These are phyloP conservation scores for Caloboletus firmus DNA, from an alignment of 1,284 basidiomycete species.

Conservation along the genomic window DNA sequence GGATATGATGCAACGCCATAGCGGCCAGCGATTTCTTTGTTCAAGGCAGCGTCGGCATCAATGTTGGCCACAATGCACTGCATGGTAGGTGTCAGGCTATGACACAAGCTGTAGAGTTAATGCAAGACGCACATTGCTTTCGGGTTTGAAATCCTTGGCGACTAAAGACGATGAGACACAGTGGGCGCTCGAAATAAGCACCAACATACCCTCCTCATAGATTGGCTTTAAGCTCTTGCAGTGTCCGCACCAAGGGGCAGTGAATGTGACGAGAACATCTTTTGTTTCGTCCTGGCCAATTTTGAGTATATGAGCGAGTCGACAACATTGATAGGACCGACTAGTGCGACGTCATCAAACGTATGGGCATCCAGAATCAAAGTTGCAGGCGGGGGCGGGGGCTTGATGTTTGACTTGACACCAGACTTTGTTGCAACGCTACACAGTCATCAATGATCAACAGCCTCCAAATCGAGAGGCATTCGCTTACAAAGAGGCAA, in stretches of 20 bases:
- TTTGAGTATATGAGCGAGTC: constrained; percentile 3
- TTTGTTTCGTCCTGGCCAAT: constrained; percentile 63
- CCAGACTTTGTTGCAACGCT: constrained; percentile 78
- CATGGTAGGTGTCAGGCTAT: constrained; percentile 7
- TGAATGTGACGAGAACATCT: constrained; percentile 90
- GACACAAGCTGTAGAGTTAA: background rate
- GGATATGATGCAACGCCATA: constrained; percentile 82
- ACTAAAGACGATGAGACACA: constrained; percentile 42
- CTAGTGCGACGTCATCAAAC: constrained; percentile 77
- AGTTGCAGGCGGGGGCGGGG: constrained; percentile 76
- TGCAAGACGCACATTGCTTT: constrained; percentile 59
- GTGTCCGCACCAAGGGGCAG: constrained; percentile 87
- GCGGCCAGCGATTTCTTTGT: constrained; percentile 71
- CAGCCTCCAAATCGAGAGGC: background rate
- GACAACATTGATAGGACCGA: constrained; percentile 34
- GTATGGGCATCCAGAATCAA: constrained; percentile 68
- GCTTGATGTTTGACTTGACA: constrained; percentile 83
- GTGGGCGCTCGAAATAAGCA: background rate
- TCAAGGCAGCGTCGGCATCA: constrained; percentile 83
- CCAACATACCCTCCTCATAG: constrained; percentile 64
- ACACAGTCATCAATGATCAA: background rate
- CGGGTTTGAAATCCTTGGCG: constrained; percentile 75
- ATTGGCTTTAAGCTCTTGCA: constrained; percentile 87
- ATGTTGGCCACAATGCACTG: constrained; percentile 88
- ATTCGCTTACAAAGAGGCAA: constrained; percentile 68